Base-by-base conservation (phyloP, 768 basidiomycete genomes). In the Suillus plorans region DNA sequence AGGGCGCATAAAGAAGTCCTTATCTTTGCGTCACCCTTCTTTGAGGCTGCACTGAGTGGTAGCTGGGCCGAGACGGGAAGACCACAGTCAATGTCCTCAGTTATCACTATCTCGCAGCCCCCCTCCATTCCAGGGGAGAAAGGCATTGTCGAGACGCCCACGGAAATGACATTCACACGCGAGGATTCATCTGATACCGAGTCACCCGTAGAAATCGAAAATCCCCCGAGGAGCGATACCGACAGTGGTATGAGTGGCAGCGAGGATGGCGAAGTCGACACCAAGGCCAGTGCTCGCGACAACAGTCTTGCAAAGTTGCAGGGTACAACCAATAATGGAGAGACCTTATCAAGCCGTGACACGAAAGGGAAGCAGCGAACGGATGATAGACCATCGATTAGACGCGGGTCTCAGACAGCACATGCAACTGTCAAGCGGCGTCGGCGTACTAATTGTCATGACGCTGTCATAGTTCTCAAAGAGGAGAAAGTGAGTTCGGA, bases 11-110 rank as follows among this genome's bases (percentile, higher is more conserved):
- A 93, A 74, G 94, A 96, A 73, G 86, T 97, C 36, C 80, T 97
- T 7, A 91, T 89, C 77, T 97, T 95, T 73, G 91, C 94, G 5
- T 95, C 94, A n/a, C 93, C 95, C 0, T 97, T 97, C 82, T 97
- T 97, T 75, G 90, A 95, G 76, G 93, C 92, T 20, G 89, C 94
- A 10, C 80, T 97, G 56, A 92, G 92, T 69, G 95, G 95, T 9
- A 86, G 92, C 71, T 97, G 95, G 95, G 91, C 91, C 14, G 95
- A 97, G 78, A 95, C 90, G 7, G 90, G 89, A 41, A 84, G 91
- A 45, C 91, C 89, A 22, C 85, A 81, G 28, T 93, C 90, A 63
- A 86, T 90, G 82, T 92, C 89, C 31, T 93, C 92, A 58, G 82
- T 93, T 39, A 90, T 94, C 72, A 94, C 93, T 25, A 91, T 95